Base-by-base conservation (phyloP, 2,329 filamentous ascomycete species). In the Hyphodiscus sp. region DNA sequence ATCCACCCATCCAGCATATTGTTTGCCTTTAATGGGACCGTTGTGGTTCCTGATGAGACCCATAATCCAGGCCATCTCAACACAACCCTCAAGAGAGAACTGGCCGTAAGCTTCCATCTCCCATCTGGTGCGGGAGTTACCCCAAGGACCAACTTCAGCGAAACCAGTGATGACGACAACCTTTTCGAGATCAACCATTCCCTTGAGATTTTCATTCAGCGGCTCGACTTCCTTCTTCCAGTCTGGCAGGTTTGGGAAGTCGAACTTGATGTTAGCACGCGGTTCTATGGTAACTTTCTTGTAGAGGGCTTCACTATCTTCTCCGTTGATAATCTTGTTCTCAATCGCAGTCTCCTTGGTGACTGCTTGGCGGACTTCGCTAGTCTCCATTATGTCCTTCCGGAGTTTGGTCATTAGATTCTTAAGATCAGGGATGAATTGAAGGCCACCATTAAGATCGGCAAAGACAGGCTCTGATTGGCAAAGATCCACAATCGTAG, bases 41-140 rank as follows among this genome's bases (percentile, higher is more conserved):
- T 97, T 97, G 77, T 96, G 89, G 72, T 99, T 95, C 80, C 92
- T 96, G 77, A 99, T 97, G 56, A 97, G 83, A 68, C 94, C 94
- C 92, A 97, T 99, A 72, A 99, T 90, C 94, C 94, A 99, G 30
- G 94, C 91, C 94, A 99, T 99, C 74, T 99, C 94, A 56, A 99
- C 87, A 67, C 94, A 97, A 29, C 94, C 94, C 72, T 99, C 95
- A 15, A 99, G 82, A 9, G 94, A 97, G 76, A 99, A 99, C 68
- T 96, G 82, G 68, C 94, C 94, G 62, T 91, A 85, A 1, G 94
- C 91, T 72, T 99, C 94, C 92, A 99, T 99, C 76, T 99, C 94
- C 94, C 94, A 99, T 58, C 94, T 85, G 45, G 94, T 99, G 66
- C 94, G 85, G 2, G 94, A 92, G 77, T 97, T 99, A 77, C 94